Conservation (phyloP, 768 basidiomycete species). For the Amanita subjunquillea region DNA sequence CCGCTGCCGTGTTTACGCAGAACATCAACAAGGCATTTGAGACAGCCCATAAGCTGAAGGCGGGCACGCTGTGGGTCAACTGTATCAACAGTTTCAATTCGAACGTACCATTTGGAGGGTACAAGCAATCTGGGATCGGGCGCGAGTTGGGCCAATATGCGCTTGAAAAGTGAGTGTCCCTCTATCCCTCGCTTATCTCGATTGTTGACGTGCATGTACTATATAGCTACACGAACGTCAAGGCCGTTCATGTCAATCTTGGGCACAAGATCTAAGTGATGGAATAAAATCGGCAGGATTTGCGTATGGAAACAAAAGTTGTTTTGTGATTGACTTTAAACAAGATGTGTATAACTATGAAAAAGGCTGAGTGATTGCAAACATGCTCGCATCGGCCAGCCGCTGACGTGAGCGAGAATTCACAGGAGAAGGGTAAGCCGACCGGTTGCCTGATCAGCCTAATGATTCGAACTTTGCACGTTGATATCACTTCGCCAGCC, state of each 20-base stretch:
- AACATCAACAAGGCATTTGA: conserved; percentile 66
- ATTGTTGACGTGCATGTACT: conserved; percentile 1
- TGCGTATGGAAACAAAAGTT: not conserved
- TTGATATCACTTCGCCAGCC: conserved; percentile 19
- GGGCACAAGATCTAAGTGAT: conserved; percentile 16
- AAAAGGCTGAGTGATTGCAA: too few species aligned
- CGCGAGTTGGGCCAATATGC: conserved; percentile 78
- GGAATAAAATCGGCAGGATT: not conserved
- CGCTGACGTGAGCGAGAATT: too few species aligned
- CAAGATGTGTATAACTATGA: too few species aligned
- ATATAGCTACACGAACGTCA: conserved; percentile 53
- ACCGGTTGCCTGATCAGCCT: too few species aligned
- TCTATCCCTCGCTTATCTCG: not conserved
- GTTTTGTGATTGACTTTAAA: not conserved
- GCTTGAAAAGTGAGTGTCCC: conserved; percentile 37
- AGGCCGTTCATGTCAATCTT: conserved; percentile 61
- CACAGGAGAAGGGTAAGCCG: too few species aligned
- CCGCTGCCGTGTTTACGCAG: conserved; percentile 76
- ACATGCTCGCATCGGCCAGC: too few species aligned
- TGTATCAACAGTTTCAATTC: conserved; percentile 39
- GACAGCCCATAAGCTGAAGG: conserved; percentile 65
- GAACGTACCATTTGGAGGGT: conserved; percentile 75
- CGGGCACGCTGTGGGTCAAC: conserved; percentile 75
- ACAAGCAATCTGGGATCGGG: conserved; percentile 76
- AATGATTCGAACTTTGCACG: too few species aligned